Conservation (phyloP, 2,329 filamentous ascomycete genomes). For the Phialemoniopsis sp. region DNA sequence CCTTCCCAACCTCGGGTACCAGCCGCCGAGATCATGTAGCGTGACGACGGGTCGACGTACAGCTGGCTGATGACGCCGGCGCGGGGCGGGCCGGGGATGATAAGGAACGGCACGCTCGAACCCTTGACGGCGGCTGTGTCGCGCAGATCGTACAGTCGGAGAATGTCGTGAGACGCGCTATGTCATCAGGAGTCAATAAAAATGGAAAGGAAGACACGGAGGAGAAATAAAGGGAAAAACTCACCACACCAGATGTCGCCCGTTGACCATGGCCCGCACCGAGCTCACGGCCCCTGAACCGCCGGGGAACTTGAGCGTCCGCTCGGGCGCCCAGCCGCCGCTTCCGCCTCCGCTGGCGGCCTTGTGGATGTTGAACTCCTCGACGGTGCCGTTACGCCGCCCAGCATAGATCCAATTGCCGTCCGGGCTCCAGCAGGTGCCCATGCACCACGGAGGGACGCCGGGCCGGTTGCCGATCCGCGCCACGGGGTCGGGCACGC, state of each 20-base stretch:
- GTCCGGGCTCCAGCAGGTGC: slow-evolving; percentile 91
- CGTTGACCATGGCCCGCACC: slow-evolving; percentile 86
- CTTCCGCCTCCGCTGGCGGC: slow-evolving; percentile 41
- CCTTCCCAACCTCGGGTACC: slow-evolving; percentile 97
- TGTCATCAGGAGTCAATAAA: background rate
- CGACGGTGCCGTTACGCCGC: slow-evolving; percentile 84
- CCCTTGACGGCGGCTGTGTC: slow-evolving; percentile 63
- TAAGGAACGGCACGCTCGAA: slow-evolving; percentile 88
- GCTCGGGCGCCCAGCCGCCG: slow-evolving; percentile 58
- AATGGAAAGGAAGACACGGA: background rate
- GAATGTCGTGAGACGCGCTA: slow-evolving; percentile 87
- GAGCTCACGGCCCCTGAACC: slow-evolving; percentile 89
- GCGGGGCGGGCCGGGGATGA: slow-evolving; percentile 79
- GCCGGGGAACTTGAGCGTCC: slow-evolving; percentile 81
- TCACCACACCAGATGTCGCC: slow-evolving; percentile 77
- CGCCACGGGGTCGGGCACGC: slow-evolving; percentile 72
- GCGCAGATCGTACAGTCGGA: slow-evolving; percentile 85
- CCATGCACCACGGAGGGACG: slow-evolving; percentile 96
- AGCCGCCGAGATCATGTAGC: slow-evolving; percentile 87
- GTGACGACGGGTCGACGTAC: slow-evolving; percentile 81
- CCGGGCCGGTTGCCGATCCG: slow-evolving; percentile 69
- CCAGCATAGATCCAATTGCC: slow-evolving; percentile 95
- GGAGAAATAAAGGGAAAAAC: slow-evolving; percentile 5
- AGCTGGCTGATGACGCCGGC: slow-evolving; percentile 85
- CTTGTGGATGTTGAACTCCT: slow-evolving; percentile 88